phyloP scores from a whole-genome alignment of 148 eudicot genomes.

The Chenopodium berlandieri region DNA sequence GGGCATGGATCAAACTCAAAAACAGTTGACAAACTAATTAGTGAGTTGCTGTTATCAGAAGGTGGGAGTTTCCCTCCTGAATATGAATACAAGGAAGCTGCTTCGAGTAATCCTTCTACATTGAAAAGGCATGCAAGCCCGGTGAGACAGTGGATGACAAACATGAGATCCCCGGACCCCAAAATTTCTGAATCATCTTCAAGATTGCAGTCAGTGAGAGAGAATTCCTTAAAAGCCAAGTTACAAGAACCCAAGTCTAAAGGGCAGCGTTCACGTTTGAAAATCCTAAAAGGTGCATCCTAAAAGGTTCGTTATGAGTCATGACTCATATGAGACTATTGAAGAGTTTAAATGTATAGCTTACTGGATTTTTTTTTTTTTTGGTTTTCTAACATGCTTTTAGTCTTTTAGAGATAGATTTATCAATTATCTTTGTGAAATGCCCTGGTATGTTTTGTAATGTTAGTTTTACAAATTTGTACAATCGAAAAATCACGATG shows the following conservation, averaged over 20 bases:
- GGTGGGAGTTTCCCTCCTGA: conserved; percentile 40
- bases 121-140: conserved; percentile 59
- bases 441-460: not conserved
- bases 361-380: not conserved
- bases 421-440: not conserved
- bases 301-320: conserved; percentile 36
- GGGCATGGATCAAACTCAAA: conserved; percentile 31
- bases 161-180: conserved; percentile 44
- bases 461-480: conserved; percentile 14
- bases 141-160: conserved; percentile 59
- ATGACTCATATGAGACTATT: not conserved
- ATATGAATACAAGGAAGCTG: conserved; percentile 25
- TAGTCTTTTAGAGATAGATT: not conserved
- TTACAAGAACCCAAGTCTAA: conserved; percentile 71
- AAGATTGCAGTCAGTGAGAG: conserved; percentile 44
- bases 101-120: conserved; percentile 32
- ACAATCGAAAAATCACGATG: conserved; percentile 1
- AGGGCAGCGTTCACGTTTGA: conserved; percentile 77
- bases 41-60: conserved; percentile 53
- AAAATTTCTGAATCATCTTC: conserved; percentile 48
- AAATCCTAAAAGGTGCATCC: conserved; percentile 51
- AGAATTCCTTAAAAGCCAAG: conserved; percentile 69
- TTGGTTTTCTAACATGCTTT: conserved; percentile 18
- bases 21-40: conserved; percentile 54
- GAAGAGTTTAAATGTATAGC: conserved; percentile 17